Evolutionary conservation across 2,329 filamentous ascomycete genomes (phyloP).

Genomic region (Colletotrichum spaethianum): DNA sequence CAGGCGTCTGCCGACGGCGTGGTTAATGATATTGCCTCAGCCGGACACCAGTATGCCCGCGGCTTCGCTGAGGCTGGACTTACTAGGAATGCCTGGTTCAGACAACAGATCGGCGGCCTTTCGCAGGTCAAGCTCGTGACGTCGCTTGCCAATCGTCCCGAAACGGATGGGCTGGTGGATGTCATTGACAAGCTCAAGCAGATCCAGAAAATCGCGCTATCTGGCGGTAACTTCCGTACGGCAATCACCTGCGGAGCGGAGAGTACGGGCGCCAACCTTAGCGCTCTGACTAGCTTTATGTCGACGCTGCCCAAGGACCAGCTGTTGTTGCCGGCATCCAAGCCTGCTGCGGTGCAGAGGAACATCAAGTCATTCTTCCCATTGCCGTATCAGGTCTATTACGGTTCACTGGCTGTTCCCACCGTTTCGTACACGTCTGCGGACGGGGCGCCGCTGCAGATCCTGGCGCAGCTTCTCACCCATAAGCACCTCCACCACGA

Average conservation of each 20-base stretch:
- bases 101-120: slow-evolving; percentile 91
- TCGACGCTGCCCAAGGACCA: slow-evolving; percentile 65
- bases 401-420: slow-evolving; percentile 85
- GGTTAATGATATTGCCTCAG: slow-evolving; percentile 91
- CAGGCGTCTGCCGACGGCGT: slow-evolving; percentile 91
- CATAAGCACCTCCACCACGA: slow-evolving; percentile 98
- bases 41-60: slow-evolving; percentile 89
- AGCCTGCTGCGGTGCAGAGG: slow-evolving; percentile 54
- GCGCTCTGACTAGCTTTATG: slow-evolving; percentile 80
- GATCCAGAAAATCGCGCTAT: slow-evolving; percentile 85
- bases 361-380: slow-evolving; percentile 89
- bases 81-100: slow-evolving; percentile 78
- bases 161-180: slow-evolving; percentile 78
- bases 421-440: slow-evolving; percentile 87
- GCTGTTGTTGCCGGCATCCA: slow-evolving; percentile 51
- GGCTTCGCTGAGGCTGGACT: slow-evolving; percentile 87
- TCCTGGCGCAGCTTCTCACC: slow-evolving; percentile 91
- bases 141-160: slow-evolving; percentile 79
- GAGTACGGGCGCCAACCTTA: slow-evolving; percentile 78
- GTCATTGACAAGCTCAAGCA: slow-evolving; percentile 87
- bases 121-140: slow-evolving; percentile 90
- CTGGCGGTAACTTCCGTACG: slow-evolving; percentile 78
- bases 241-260: slow-evolving; percentile 89
- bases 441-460: slow-evolving; percentile 84
- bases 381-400: slow-evolving; percentile 97